phyloP scores from a whole-genome alignment of 2,329 filamentous ascomycete species.

The Plectosphaerella cucumerina region DNA sequence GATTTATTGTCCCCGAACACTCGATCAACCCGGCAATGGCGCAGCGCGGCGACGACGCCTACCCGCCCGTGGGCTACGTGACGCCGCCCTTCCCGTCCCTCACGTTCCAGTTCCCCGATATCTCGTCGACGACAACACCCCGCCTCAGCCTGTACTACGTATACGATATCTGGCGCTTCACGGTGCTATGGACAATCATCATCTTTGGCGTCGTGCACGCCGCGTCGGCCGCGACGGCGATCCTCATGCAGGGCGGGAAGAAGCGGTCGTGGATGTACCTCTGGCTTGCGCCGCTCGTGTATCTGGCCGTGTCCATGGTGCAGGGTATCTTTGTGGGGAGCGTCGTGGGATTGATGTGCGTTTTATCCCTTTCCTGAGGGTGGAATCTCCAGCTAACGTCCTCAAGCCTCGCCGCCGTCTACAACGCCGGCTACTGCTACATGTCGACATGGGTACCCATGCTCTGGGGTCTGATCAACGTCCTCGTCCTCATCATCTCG shows the following conservation, averaged over 20 bases:
- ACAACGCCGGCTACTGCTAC: slow-evolving; percentile 75
- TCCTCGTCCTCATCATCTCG: slow-evolving; percentile 76
- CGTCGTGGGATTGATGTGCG: slow-evolving; percentile 75
- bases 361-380: slow-evolving; percentile 11
- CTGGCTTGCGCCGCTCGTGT: slow-evolving; percentile 70
- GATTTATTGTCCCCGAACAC: neutral
- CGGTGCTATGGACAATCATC: slow-evolving; percentile 79
- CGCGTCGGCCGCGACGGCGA: slow-evolving; percentile 65
- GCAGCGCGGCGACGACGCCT: slow-evolving; percentile 11
- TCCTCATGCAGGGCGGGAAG: slow-evolving; percentile 64
- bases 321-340: slow-evolving; percentile 79
- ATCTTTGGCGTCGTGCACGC: slow-evolving; percentile 74
- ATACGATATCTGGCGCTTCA: slow-evolving; percentile 81
- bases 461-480: slow-evolving; percentile 81
- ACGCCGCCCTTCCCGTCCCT: slow-evolving; percentile 76
- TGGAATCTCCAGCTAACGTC: neutral
- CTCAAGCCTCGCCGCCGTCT: slow-evolving; percentile 78
- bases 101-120: slow-evolving; percentile 62
- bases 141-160: slow-evolving; percentile 65
- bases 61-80: slow-evolving; percentile 50
- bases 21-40: slow-evolving; percentile 3
- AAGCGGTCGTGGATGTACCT: slow-evolving; percentile 55
- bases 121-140: slow-evolving; percentile 28
- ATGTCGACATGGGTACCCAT: slow-evolving; percentile 96
- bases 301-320: slow-evolving; percentile 65